Base-by-base conservation (phyloP, 2,329 filamentous ascomycete species). In the Beauveria varroae region DNA sequence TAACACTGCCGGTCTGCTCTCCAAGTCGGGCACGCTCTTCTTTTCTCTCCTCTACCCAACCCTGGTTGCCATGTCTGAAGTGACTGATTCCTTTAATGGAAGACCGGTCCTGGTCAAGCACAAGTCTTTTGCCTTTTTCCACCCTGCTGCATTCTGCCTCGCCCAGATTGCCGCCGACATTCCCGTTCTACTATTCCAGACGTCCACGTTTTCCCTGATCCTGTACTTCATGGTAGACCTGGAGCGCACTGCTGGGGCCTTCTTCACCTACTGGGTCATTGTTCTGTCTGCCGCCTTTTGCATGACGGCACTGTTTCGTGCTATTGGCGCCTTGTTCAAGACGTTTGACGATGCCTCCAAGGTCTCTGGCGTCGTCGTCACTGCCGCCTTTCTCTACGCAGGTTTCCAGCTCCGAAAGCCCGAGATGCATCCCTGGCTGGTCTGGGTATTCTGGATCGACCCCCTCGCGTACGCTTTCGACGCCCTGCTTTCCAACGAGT, bases 401-500 rank as follows among this genome's bases (percentile, higher is more conserved):
- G 86, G 86, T 16, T 88, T 85, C 69, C 77, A 86, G 68, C 87
- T 88, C 61, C 79, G 78, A 5, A 83, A 85, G 26, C 78, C 78
- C 24, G 75, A 83, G 63, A 87, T 87, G 85, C 81, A 84, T 46
- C 79, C 81, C 0, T 87, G 84, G 83, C 81, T 88, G 26, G 73
- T 76, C 3, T 88, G 85, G 85, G 69, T 87, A 3, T 86, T 80
- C 63, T 86, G 84, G 82, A 80, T 87, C 24, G 80, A 88, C 64
- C 88, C 88, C 0, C 74, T 91, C 3, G 83, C 87, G 0, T 91
- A 90, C 62, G 85, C 79, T 0, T 91, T 90, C 62, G 85, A 90
- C 65, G 82, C 81, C 0, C 71, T 92, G 0, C 78, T 91, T 68
- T 78, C 85, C 0, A 91, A 91, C 66, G 88, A 92, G 68, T 90